These are phyloP conservation scores for Yamadazyma mexicana DNA, from an alignment of 1,139 yeast genomes.

Conservation along the genomic window DNA sequence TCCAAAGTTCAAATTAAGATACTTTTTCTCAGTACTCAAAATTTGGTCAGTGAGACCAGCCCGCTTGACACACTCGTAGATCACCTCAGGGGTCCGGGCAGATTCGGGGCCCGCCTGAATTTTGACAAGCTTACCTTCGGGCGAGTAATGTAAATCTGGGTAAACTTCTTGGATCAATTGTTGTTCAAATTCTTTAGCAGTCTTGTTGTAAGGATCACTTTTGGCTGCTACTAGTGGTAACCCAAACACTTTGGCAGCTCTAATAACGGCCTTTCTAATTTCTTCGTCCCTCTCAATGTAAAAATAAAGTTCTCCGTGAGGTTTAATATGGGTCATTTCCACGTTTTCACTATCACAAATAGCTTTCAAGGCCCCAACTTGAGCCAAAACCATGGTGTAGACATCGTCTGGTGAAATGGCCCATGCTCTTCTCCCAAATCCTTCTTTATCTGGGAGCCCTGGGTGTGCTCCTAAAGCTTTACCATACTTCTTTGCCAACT, in stretches of 20 bases:
- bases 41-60: constrained; percentile 23
- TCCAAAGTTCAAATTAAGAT: constrained; percentile 23
- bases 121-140: constrained; percentile 27
- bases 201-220: constrained; percentile 76
- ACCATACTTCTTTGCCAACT: constrained; percentile 29
- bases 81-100: constrained; percentile 28
- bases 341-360: constrained; percentile 35
- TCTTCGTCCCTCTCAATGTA: constrained; percentile 34
- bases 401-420: constrained; percentile 34
- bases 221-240: constrained; percentile 72
- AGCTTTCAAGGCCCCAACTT: constrained; percentile 39
- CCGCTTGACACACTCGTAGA: constrained; percentile 22
- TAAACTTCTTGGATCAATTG: constrained; percentile 36
- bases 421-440: constrained; percentile 37
- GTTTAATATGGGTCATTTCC: constrained; percentile 31
- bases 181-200: constrained; percentile 64
- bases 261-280: constrained; percentile 32
- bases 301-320: constrained; percentile 39
- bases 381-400: constrained; percentile 32
- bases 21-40: constrained; percentile 20
- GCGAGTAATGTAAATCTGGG: constrained; percentile 32
- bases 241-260: constrained; percentile 33
- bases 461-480: constrained; percentile 40
- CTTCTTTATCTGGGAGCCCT: constrained; percentile 36
- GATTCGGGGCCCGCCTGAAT: constrained; percentile 22